Evolutionary conservation across 257 asterid genomes (phyloP).

Genomic region (Nicotiana attenuata): DNA sequence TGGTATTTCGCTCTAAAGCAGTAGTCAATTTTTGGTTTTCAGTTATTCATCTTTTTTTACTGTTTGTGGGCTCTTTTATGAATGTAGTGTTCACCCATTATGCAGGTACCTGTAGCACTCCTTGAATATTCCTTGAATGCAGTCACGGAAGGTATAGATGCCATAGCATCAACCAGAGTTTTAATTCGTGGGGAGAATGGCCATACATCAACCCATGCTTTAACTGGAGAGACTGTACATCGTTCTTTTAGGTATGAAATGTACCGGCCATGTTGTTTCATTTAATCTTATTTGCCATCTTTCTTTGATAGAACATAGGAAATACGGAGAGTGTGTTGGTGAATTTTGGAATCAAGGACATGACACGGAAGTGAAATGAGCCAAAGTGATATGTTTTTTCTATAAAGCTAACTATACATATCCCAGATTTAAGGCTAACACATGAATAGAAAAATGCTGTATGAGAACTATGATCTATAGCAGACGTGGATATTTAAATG

Average conservation of each 20-base stretch:
- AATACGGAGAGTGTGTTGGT: not conserved
- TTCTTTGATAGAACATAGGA: not conserved
- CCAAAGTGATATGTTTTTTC: not conserved
- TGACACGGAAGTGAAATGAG: not conserved
- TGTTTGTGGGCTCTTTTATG: not conserved
- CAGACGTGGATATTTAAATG: not conserved
- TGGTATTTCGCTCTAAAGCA: not conserved
- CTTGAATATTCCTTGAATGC: constrained; percentile 72
- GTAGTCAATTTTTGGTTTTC: not conserved
- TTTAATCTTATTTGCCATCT: not conserved
- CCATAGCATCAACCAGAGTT: constrained; percentile 84
- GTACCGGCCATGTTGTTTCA: constrained; percentile 3
- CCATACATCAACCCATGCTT: constrained; percentile 53
- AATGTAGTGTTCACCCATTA: not conserved
- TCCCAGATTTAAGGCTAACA: not conserved
- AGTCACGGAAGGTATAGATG: constrained; percentile 94
- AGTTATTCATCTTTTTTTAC: not conserved
- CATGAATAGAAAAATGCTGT: not conserved
- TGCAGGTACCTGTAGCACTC: constrained; percentile 75
- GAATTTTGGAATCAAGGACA: not conserved
- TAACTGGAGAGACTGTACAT: constrained; percentile 48
- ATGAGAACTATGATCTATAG: not conserved
- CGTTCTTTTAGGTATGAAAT: constrained; percentile 70
- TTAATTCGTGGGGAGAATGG: constrained; percentile 59
- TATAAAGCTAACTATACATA: not conserved